These are phyloP conservation scores for Coffea humblotiana DNA, from an alignment of 305 asterid genomes.

Conservation along the genomic window DNA sequence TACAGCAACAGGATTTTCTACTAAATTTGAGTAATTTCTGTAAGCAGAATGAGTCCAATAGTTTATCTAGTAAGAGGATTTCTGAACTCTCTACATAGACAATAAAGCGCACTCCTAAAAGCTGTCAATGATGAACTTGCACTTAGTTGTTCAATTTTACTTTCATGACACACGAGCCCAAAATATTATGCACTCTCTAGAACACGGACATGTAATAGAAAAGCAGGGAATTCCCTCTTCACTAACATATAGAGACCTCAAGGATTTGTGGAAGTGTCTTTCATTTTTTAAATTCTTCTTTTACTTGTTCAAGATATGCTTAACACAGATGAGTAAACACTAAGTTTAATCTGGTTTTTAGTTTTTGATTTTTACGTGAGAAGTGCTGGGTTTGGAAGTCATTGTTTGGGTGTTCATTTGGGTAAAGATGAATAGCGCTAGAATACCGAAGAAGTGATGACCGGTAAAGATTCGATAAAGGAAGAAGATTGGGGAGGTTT, in stretches of 20 bases:
- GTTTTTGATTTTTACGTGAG: neutral
- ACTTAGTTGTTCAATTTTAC: neutral
- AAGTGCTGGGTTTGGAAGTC: neutral
- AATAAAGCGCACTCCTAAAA: neutral
- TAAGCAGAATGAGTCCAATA: neutral
- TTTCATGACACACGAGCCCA: neutral
- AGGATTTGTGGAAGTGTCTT: neutral
- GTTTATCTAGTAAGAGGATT: neutral
- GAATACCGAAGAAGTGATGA: neutral
- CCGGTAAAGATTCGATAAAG: neutral
- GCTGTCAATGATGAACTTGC: neutral
- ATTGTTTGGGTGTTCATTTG: neutral
- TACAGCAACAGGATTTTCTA: neutral
- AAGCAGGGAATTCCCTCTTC: neutral
- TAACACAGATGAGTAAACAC: too few relatives aligned
- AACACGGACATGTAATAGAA: neutral
- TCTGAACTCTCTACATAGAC: neutral
- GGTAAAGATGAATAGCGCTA: neutral
- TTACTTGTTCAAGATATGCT: neutral
- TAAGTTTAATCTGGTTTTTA: too few relatives aligned
- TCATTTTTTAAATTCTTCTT: neutral
- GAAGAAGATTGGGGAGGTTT: neutral
- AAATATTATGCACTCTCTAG: neutral
- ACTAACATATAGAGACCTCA: too few relatives aligned
- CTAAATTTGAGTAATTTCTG: neutral